These are phyloP conservation scores for Colletotrichum simmondsii DNA, from an alignment of 2,329 filamentous ascomycete genomes.

Conservation along the genomic window DNA sequence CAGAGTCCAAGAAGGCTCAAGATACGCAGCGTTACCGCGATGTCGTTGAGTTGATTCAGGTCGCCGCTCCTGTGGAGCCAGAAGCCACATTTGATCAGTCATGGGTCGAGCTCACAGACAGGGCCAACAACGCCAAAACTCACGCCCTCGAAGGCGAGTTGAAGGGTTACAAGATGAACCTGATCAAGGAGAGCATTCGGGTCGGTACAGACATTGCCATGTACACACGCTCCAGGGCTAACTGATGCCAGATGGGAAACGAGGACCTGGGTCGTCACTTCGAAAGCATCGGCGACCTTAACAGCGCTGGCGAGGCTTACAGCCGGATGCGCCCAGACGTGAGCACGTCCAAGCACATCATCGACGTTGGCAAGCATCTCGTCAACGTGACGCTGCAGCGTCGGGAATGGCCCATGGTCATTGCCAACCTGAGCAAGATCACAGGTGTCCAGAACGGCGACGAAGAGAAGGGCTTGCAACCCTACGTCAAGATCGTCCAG, in stretches of 20 bases:
- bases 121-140: conserved; percentile 75
- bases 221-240: background rate
- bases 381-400: conserved; percentile 81
- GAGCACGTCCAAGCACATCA: conserved; percentile 83
- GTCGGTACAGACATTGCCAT: conserved; percentile 58
- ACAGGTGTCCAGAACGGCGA: conserved; percentile 55
- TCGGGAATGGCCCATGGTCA: conserved; percentile 78
- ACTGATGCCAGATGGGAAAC: conserved; percentile 81
- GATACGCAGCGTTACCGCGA: conserved; percentile 79
- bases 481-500: conserved; percentile 63
- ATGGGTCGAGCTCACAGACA: conserved; percentile 80
- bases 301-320: conserved; percentile 80
- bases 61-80: conserved; percentile 73
- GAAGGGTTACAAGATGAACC: conserved; percentile 93
- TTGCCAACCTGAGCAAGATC: conserved; percentile 72
- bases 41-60: conserved; percentile 72
- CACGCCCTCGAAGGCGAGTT: conserved; percentile 85
- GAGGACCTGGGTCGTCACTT: conserved; percentile 90
- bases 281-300: conserved; percentile 80
- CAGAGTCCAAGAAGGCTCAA: conserved; percentile 79
- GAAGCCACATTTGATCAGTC: conserved; percentile 73
- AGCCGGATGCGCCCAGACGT: conserved; percentile 91
- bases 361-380: conserved; percentile 83
- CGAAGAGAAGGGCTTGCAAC: conserved; percentile 61
- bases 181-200: conserved; percentile 96